Base-by-base conservation (phyloP, 257 asterid genomes). In the Craterostigma plantagineum region DNA sequence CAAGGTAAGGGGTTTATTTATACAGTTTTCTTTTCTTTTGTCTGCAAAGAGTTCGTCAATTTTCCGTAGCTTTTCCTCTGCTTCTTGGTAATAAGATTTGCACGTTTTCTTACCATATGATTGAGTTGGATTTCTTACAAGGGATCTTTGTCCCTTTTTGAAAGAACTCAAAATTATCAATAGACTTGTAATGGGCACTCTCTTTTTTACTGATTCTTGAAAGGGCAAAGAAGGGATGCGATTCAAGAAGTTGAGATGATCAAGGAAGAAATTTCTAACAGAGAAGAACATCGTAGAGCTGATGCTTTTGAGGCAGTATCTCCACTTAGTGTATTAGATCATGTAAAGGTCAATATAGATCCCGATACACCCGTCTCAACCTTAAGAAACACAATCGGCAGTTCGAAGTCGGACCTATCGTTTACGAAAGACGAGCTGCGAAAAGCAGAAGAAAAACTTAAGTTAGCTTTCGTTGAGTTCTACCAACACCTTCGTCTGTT, bases 171-270 rank as follows among this genome's bases (percentile, higher is more conserved):
- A 23, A 2, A 2, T 23, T 3, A 1, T n/a, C n/a, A n/a, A n/a
- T n/a, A n/a, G n/a, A n/a, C n/a, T n/a, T n/a, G n/a, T n/a, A n/a
- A n/a, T n/a, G n/a, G n/a, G n/a, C n/a, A 9, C 11, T 53, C 30
- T 48, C 33, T 14, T 51, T 46, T 40, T 16, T 43, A 13, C 7
- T 0, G 12, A n/a, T n/a, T n/a, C n/a, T n/a, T n/a, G n/a, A n/a
- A 66, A 9, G 58, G 48, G 18, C 14, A 4, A 10, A 69, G 6
- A 0, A 53, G 76, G 83, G 76, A 64, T 18, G 60, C 50, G 33
- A 77, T 80, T 46, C 76, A 72, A 37, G 93, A 84, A 71, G 81
- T 62, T 33, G 95, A 74, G 66, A 58, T 73, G 77, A 65, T 51
- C 53, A 41, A 18, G 0, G 74, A 64, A 50, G 64, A 54, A 30